Evolutionary conservation across 2,329 filamentous ascomycete species (phyloP), one percentile per base, ranked within the genome.

Genomic region (Sporothrix pallida): DNA sequence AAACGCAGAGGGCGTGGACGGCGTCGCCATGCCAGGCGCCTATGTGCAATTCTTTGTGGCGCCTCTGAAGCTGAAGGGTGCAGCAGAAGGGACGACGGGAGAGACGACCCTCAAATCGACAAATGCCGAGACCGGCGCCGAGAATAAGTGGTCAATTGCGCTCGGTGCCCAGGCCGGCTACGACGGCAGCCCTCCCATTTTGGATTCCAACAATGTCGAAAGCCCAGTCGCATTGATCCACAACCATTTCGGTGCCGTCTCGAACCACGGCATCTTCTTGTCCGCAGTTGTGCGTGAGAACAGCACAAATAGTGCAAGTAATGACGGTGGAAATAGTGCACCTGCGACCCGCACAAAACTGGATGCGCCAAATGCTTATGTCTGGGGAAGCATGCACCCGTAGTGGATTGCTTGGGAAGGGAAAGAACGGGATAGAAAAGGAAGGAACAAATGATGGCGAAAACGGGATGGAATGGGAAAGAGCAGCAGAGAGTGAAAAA

Each of bases 21-120:
- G 88, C 62, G 86, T 93, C 72, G 88, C 89, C 6, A 85, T 86
- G 37, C 86, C 89, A 5, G 92, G 90, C 8, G 89, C 91, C 15
- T 87, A 82, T 67, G 86, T 95, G 23, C 88, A 92, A 78, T 93
- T 93, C 79, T 89, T 92, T 76, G 84, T 88, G 68, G 74, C 77
- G 68, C 76, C 73, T 8, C 26, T 76, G 52, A 42, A 26, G 15
- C 26, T 76, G 52, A 42, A 26, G 15, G 8, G 3, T 44, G 13
- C 60, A 12, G 15, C 9, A 31, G 52, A 13, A 31, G 20, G 26
- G 17, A 10, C 50, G 7, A 23, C 26, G 26, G 23, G 10, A 10
- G 52, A 12, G 52, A 26, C 52, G n/a, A 7, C 9, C 20, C 44
- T 46, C 63, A n/a, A 44, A 0, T 12, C 20, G 3, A 20, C 37